Percentiles rank a stretch among this genome's conserved stretches.
Evolutionary conservation across 176 grass and related monocot genomes (phyloP).

Genomic region (Oryza meridionalis): DNA sequence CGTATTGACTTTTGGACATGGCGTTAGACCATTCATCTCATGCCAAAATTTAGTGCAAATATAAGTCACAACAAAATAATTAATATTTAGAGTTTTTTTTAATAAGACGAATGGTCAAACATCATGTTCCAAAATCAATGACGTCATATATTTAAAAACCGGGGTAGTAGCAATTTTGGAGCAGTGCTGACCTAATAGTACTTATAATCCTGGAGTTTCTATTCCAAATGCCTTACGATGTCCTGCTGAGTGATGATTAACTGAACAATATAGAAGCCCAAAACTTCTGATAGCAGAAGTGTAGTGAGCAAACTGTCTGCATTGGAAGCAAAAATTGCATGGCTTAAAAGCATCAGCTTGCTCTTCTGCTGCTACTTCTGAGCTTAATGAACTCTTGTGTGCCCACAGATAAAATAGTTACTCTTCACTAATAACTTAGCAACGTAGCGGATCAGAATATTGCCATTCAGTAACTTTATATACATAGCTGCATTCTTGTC

Average conservation of each 20-base stretch:
- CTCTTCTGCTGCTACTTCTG: neutral
- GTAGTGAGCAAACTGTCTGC: neutral
- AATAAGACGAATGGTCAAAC: too few species aligned
- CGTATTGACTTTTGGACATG: too few species aligned
- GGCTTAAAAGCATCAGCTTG: neutral
- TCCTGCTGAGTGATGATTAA: neutral
- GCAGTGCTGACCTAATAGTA: slow-evolving; percentile 5
- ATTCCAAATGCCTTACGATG: neutral
- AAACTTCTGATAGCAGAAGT: neutral
- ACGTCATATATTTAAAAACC: too few species aligned
- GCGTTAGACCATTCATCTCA: too few species aligned
- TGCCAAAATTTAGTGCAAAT: too few species aligned
- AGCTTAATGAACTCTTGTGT: neutral
- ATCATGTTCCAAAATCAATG: too few species aligned
- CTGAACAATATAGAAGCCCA: neutral
- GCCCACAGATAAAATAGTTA: neutral
- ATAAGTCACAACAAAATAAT: too few species aligned
- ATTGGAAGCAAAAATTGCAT: slow-evolving; percentile 4
- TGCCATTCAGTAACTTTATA: neutral
- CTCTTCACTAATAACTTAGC: neutral
- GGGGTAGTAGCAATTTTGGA: neutral
- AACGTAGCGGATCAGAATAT: neutral
- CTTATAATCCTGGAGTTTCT: neutral
- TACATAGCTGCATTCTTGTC: neutral
- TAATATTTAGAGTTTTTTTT: too few species aligned